Evolutionary conservation across 805 yeast genomes (phyloP).

Genomic region (Candida boidinii): DNA sequence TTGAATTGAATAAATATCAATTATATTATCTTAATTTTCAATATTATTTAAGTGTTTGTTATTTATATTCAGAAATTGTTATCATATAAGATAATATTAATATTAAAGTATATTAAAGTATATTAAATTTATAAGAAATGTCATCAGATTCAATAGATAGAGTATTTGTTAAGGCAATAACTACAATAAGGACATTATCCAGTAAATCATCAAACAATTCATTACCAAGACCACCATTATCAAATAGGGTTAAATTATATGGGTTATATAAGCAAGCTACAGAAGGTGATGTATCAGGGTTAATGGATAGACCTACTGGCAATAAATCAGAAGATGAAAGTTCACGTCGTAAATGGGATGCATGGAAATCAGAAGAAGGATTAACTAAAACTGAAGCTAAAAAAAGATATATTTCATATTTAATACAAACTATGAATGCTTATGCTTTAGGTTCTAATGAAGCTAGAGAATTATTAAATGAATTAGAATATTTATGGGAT

Average conservation of each 20-base stretch:
- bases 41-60: too few relatives aligned
- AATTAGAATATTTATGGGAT: conserved; percentile 69
- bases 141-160: conserved; percentile 61
- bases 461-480: conserved; percentile 55
- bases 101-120: too few relatives aligned
- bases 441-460: conserved; percentile 58
- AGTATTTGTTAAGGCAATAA: conserved; percentile 74
- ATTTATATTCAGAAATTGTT: too few relatives aligned
- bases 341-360: conserved; percentile 71
- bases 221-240: conserved; percentile 71
- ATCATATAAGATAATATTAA: too few relatives aligned
- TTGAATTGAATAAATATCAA: too few relatives aligned
- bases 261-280: conserved; percentile 88
- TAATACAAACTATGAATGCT: conserved; percentile 64
- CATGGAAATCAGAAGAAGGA: conserved; percentile 76
- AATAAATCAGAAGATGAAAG: conserved; percentile 52
- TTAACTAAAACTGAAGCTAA: conserved; percentile 64
- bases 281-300: conserved; percentile 70
- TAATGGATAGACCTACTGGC: conserved; percentile 61
- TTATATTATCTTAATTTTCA: too few relatives aligned
- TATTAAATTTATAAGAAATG: too few relatives aligned
- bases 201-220: conserved; percentile 53
- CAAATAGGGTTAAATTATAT: conserved; percentile 57
- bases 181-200: conserved; percentile 68
- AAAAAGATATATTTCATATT: conserved; percentile 53